Evolutionary conservation across 2,329 filamentous ascomycete species (phyloP).

Genomic region (Botrytis fabae): DNA sequence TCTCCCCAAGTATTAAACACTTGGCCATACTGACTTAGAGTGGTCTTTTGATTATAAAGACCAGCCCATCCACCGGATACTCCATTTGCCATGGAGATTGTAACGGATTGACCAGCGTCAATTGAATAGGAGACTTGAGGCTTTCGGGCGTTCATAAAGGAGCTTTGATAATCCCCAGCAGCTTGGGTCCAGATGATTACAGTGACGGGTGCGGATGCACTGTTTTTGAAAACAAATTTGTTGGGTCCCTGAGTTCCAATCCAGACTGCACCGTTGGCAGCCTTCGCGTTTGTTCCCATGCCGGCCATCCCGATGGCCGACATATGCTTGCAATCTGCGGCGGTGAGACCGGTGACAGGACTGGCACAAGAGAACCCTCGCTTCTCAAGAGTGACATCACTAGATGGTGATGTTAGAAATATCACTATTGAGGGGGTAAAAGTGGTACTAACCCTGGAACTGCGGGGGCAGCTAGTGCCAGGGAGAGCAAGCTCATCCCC

Average conservation of each 20-base stretch:
- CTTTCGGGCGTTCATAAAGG: constrained; percentile 15
- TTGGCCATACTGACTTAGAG: constrained; percentile 20
- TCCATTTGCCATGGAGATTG: constrained; percentile 24
- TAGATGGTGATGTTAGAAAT: not conserved
- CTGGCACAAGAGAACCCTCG: constrained; percentile 20
- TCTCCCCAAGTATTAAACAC: constrained; percentile 27
- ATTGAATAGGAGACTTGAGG: constrained; percentile 23
- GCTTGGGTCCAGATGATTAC: constrained; percentile 20
- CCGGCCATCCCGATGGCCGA: constrained; percentile 21
- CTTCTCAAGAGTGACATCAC: constrained; percentile 18
- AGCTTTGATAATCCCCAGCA: constrained; percentile 12
- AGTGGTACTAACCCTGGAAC: constrained; percentile 14
- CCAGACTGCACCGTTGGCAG: constrained; percentile 22
- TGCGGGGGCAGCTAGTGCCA: constrained; percentile 16
- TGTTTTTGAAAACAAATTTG: constrained; percentile 20
- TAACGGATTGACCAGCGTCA: constrained; percentile 5
- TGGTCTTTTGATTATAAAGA: constrained; percentile 23
- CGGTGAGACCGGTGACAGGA: constrained; percentile 19
- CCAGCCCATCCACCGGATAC: constrained; percentile 25
- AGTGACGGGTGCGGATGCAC: constrained; percentile 1
- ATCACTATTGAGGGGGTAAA: not conserved
- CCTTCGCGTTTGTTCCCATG: constrained; percentile 21
- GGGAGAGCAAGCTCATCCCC: constrained; percentile 21
- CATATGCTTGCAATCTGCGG: constrained; percentile 24
- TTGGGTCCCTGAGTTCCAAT: constrained; percentile 25